A percentile compares a stretch with the other conserved stretches of the same genome.
Conservation (phyloP, 345 rosid genomes). For the Gossypium australe region DNA sequence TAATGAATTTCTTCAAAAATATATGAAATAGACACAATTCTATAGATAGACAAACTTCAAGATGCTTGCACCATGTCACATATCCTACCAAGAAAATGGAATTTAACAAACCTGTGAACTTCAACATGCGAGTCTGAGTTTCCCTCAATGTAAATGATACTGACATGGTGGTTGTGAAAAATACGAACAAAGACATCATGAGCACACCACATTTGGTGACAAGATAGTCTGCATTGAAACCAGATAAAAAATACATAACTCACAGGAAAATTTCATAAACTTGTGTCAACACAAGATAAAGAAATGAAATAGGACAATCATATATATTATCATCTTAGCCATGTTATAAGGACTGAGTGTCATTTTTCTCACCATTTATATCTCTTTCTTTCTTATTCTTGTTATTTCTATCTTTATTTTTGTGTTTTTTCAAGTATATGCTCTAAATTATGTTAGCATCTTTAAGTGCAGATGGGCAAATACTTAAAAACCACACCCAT, state of each 20-base stretch:
- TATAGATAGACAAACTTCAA: neutral
- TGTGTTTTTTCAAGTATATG: neutral
- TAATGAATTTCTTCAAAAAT: neutral
- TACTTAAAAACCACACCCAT: neutral
- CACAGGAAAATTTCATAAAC: neutral
- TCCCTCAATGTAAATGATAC: conserved; percentile 98
- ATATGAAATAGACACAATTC: neutral
- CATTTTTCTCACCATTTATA: neutral
- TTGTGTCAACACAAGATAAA: neutral
- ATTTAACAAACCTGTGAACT: conserved; percentile 70
- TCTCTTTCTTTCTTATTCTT: neutral
- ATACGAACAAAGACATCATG: conserved; percentile 97
- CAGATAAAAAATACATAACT: conserved; percentile 3
- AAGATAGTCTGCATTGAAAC: conserved; percentile 70
- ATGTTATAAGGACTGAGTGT: neutral
- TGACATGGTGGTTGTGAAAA: conserved; percentile 98
- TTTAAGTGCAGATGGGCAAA: neutral
- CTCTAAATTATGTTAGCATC: neutral
- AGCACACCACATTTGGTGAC: conserved; percentile 98
- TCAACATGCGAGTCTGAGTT: conserved; percentile 96
- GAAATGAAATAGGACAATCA: neutral
- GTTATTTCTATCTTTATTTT: conserved; percentile 1
- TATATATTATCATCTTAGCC: neutral
- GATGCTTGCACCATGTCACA: conserved; percentile 4
- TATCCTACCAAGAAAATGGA: conserved; percentile 8